Evolutionary conservation across 2,329 filamentous ascomycete species (phyloP), one percentile per base, ranked within the genome.

Genomic region (Fusarium oxysporum): DNA sequence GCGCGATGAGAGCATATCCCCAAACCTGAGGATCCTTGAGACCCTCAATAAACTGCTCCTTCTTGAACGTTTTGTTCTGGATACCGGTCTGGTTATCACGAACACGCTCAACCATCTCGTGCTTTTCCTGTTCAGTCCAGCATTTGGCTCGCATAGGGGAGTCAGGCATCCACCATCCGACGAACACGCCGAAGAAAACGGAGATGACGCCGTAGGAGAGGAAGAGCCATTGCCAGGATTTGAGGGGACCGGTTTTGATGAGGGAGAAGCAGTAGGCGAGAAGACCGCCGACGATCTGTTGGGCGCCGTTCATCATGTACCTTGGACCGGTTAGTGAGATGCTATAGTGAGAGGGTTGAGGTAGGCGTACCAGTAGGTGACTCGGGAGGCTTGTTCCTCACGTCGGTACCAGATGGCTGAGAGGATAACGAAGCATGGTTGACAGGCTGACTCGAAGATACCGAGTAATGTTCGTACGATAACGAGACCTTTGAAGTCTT

Each of bases 281-380:
- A 1, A 93, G 85, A 10, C 92, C 92, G 37, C 92, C 92, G 12
- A 93, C 90, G 56, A 93, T 91, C 77, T 93, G 92, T 77, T 93
- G 92, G 2, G 85, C 86, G 4, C 92, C 92, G 78, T 93, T 94
- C 91, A 93, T 93, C 89, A 92, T 92, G 80, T 92, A 64, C 62
- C 61, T 64, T 3, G 1, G 0, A 37, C 1, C 6, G 3, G 2
- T 53, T 4, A 53, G 23, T n/a, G 2, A 7, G 5, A 9, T 28
- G 5, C 8, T n/a, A 0, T 0, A 21, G 1, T 3, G 19, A 7
- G 10, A 7, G 5, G 13, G 2, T 5, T 17, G 8, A 10, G 5
- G 19, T 3, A 3, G n/a, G 16, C 44, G 1, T 50, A 92, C 91
- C 92, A 93, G 80, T 90, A 92, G 0, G 90, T 92, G 6, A 93